These are phyloP conservation scores for Leccinum obscurum DNA, from an alignment of 768 basidiomycete genomes.

Conservation along the genomic window DNA sequence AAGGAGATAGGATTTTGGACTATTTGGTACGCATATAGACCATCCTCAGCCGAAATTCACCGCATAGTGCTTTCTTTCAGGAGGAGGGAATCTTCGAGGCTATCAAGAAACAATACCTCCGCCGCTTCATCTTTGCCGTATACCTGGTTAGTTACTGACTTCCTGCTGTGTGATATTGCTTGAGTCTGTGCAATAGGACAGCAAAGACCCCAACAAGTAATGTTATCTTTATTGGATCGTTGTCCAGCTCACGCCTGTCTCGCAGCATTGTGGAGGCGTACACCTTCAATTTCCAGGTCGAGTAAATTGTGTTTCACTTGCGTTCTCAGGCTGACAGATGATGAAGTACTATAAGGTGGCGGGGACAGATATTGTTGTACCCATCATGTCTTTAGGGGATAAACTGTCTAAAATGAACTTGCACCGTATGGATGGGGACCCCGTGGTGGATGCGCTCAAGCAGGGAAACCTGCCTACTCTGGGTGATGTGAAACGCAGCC, in stretches of 20 bases:
- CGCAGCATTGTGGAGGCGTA: constrained; percentile 83
- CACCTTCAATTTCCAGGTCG: constrained; percentile 81
- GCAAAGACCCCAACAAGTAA: constrained; percentile 82
- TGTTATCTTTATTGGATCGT: constrained; percentile 17
- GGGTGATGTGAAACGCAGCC: constrained; percentile 77
- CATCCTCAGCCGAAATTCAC: constrained; percentile 7
- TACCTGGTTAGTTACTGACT: constrained; percentile 58
- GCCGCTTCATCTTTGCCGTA: constrained; percentile 82
- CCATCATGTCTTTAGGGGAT: constrained; percentile 73
- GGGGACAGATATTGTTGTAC: constrained; percentile 58
- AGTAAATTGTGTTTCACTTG: neutral
- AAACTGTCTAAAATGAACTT: constrained; percentile 53
- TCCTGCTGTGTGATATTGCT: neutral
- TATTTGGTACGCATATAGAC: constrained; percentile 60
- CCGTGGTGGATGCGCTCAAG: constrained; percentile 57
- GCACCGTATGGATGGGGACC: constrained; percentile 46
- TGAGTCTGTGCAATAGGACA: constrained; percentile 53
- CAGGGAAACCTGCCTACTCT: constrained; percentile 69
- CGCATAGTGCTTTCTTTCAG: constrained; percentile 38
- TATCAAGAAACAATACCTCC: constrained; percentile 78
- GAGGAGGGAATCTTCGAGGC: constrained; percentile 89
- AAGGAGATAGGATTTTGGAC: constrained; percentile 80
- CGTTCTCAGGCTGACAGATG: constrained; percentile 9
- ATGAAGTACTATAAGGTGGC: constrained; percentile 66
- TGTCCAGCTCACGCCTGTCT: constrained; percentile 13